phyloP scores from a whole-genome alignment of 1,284 basidiomycete genomes.

The Fomitopsis betulina region DNA sequence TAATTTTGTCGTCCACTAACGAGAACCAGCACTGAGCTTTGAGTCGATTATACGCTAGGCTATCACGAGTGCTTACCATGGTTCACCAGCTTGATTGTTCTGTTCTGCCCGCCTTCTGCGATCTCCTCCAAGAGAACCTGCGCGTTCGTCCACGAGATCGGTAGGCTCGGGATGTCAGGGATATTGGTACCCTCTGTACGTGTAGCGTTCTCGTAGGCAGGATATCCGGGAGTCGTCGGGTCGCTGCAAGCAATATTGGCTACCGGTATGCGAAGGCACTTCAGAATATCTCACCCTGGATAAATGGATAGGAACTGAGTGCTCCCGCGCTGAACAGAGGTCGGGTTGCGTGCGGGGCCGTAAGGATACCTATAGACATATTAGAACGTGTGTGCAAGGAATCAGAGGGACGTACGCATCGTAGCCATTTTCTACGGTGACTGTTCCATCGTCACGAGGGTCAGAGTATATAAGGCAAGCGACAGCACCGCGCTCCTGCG shows the following conservation, averaged over 20 bases:
- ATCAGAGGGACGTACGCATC: constrained; percentile 27
- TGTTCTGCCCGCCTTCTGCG: constrained; percentile 33
- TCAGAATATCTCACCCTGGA: constrained; percentile 39
- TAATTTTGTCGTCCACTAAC: constrained; percentile 67
- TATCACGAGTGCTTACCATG: constrained; percentile 37
- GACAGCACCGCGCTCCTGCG: constrained; percentile 77
- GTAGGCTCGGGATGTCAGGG: constrained; percentile 78
- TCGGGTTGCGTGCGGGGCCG: constrained; percentile 84
- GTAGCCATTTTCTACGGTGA: constrained; percentile 75
- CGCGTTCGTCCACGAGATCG: constrained; percentile 69
- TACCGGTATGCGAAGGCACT: not conserved
- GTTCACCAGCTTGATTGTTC: constrained; percentile 56
- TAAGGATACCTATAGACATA: constrained; percentile 50
- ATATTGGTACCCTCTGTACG: constrained; percentile 65
- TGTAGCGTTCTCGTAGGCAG: constrained; percentile 81
- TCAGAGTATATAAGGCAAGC: constrained; percentile 82
- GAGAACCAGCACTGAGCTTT: not conserved
- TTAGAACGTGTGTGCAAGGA: not conserved
- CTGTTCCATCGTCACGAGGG: constrained; percentile 86
- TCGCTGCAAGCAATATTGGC: constrained; percentile 38
- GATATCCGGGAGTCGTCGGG: constrained; percentile 84
- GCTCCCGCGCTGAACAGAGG: constrained; percentile 80
- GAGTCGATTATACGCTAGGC: too few species aligned
- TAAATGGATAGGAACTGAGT: constrained; percentile 80
- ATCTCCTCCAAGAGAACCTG: constrained; percentile 58